phyloP scores from a whole-genome alignment of 164 flowering plant genomes.

The Magnolia officinalis region DNA sequence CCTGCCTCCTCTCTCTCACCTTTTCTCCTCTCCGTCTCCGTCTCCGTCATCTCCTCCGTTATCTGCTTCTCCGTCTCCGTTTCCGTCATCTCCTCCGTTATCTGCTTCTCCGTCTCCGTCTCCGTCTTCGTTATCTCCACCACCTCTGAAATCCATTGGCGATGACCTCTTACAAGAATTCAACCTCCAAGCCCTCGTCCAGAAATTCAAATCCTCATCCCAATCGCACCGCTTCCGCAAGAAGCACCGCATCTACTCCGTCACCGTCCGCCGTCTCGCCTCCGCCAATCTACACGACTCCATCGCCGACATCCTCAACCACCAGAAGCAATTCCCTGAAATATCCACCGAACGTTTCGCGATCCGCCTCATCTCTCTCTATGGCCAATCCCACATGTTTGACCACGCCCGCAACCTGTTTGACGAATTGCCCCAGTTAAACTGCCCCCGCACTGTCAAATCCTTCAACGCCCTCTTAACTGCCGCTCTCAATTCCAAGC shows the following conservation, averaged over 20 bases:
- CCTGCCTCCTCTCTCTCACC: background rate
- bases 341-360: constrained; percentile 28
- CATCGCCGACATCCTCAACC: constrained; percentile 37
- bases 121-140: background rate
- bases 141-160: background rate
- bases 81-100: background rate
- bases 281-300: constrained; percentile 16
- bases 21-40: background rate
- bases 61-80: background rate
- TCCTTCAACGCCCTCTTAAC: constrained; percentile 48
- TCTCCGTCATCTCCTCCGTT: background rate
- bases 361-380: constrained; percentile 24
- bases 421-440: constrained; percentile 49
- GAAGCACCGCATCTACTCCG: constrained; percentile 20
- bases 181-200: constrained; percentile 28
- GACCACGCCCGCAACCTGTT: constrained; percentile 47
- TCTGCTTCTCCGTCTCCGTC: constrained; percentile 1
- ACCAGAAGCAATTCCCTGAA: constrained; percentile 35
- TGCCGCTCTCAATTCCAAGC: constrained; percentile 30
- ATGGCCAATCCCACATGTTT: constrained; percentile 40
- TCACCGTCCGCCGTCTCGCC: constrained; percentile 35
- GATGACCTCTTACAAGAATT: constrained; percentile 26
- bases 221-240: constrained; percentile 34
- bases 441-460: constrained; percentile 32
- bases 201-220: constrained; percentile 42